These are phyloP conservation scores for Vachellia pachyceras DNA, from an alignment of 306 rosid species.

Conservation along the genomic window DNA sequence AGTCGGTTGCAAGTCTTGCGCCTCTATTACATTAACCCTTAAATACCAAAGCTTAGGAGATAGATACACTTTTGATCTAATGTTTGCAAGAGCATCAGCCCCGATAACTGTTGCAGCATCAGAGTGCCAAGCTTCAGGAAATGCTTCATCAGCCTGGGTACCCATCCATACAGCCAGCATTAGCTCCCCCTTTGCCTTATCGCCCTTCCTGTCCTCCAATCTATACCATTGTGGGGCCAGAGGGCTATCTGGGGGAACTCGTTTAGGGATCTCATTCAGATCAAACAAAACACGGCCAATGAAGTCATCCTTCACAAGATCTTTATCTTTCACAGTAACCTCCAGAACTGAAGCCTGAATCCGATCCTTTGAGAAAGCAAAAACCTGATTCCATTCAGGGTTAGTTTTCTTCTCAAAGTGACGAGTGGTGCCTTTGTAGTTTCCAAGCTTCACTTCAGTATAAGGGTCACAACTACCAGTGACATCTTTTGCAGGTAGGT, in stretches of 20 bases:
- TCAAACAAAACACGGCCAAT: conserved; percentile 81
- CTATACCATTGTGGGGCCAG: conserved; percentile 96
- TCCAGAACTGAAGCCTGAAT: conserved; percentile 85
- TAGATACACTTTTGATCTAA: conserved; percentile 91
- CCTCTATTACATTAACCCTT: conserved; percentile 96
- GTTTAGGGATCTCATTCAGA: conserved; percentile 82
- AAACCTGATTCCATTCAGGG: conserved; percentile 97
- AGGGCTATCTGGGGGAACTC: conserved; percentile 98
- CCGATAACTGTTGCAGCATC: conserved; percentile 92
- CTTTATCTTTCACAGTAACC: conserved; percentile 92
- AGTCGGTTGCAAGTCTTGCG: conserved; percentile 78
- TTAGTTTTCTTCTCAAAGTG: conserved; percentile 93
- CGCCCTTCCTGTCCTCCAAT: conserved; percentile 71
- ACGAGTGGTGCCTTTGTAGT: conserved; percentile 90
- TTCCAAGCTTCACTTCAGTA: conserved; percentile 85
- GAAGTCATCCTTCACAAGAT: conserved; percentile 85
- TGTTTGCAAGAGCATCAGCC: conserved; percentile 80
- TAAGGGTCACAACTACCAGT: conserved; percentile 97
- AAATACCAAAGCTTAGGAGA: conserved; percentile 99
- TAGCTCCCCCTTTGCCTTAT: conserved; percentile 84
- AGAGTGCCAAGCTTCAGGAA: conserved; percentile 98
- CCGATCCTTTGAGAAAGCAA: conserved; percentile 89
- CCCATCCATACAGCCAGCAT: conserved; percentile 99
- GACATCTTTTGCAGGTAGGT: conserved; percentile 80
- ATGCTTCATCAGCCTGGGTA: conserved; percentile 97